Evolutionary conservation across 805 yeast species (phyloP).

Genomic region (Kluyveromyces starmeri): DNA sequence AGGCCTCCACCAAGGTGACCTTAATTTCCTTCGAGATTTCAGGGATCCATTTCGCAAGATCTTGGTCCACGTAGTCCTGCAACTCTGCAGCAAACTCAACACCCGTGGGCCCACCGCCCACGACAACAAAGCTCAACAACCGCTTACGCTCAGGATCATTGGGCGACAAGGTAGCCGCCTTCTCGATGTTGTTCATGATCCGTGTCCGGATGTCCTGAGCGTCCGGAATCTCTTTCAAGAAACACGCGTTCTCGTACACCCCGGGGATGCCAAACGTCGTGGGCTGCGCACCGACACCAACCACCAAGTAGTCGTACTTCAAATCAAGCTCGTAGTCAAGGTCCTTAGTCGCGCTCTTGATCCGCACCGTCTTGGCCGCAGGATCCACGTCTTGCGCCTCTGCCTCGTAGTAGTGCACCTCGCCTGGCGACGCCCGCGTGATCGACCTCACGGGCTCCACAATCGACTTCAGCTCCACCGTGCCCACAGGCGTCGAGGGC

Average conservation of each 20-base stretch:
- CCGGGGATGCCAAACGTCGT: constrained; percentile 95
- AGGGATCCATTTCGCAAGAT: constrained; percentile 83
- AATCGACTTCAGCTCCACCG: constrained; percentile 81
- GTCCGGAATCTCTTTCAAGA: constrained; percentile 84
- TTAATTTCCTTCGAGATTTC: constrained; percentile 71
- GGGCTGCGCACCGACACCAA: constrained; percentile 93
- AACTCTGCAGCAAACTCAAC: constrained; percentile 96
- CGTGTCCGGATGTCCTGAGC: constrained; percentile 75
- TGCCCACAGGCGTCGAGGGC: constrained; percentile 93
- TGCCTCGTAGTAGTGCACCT: constrained; percentile 79
- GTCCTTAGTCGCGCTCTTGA: constrained; percentile 47
- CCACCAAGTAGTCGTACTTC: constrained; percentile 73
- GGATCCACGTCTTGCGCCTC: constrained; percentile 83
- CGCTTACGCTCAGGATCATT: constrained; percentile 72
- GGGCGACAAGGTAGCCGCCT: constrained; percentile 71
- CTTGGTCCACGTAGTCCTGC: constrained; percentile 90
- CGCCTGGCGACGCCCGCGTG: constrained; percentile 70
- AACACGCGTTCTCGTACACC: constrained; percentile 78
- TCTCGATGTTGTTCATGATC: constrained; percentile 81
- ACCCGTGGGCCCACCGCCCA: constrained; percentile 99
- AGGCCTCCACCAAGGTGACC: constrained; percentile 82
- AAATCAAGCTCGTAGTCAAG: constrained; percentile 38
- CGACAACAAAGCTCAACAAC: constrained; percentile 79
- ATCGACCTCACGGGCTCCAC: constrained; percentile 88
- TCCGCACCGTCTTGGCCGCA: constrained; percentile 48